Conservation (phyloP, 2,329 filamentous ascomycete species). For the Fusarium luffae region DNA sequence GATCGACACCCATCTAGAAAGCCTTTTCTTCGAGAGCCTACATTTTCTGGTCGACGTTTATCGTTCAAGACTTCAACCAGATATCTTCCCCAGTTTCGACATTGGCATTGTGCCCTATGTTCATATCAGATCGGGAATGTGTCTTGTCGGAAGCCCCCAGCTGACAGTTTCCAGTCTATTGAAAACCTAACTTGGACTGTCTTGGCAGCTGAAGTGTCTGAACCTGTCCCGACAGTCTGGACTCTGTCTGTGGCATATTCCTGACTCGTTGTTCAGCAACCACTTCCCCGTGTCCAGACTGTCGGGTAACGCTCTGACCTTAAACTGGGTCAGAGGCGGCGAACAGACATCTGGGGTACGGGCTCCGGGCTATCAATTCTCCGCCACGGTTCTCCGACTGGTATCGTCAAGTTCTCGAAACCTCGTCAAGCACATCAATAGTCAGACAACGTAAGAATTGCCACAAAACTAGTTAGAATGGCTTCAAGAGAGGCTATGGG, state of each 20-base stretch:
- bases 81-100: too few relatives aligned
- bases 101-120: too few relatives aligned
- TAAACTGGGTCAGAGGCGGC: neutral
- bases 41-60: too few relatives aligned
- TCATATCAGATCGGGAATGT: neutral
- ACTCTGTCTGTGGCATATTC: neutral
- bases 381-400: neutral
- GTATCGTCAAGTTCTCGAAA: neutral
- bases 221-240: neutral
- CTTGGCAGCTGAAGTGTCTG: neutral
- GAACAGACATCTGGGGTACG: neutral
- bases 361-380: accelerated
- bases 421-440: neutral
- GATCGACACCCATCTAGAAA: too few relatives aligned
- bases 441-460: neutral
- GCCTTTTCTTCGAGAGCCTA: too few relatives aligned
- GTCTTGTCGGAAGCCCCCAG: neutral
- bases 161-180: neutral
- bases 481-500: too few relatives aligned
- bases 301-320: neutral
- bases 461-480: too few relatives aligned
- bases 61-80: too few relatives aligned
- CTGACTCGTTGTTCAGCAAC: neutral
- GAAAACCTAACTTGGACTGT: neutral
- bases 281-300: neutral